Evolutionary conservation across 306 rosid species (phyloP), one percentile per base, ranked within the genome.

Genomic region (Carpinus fangiana): DNA sequence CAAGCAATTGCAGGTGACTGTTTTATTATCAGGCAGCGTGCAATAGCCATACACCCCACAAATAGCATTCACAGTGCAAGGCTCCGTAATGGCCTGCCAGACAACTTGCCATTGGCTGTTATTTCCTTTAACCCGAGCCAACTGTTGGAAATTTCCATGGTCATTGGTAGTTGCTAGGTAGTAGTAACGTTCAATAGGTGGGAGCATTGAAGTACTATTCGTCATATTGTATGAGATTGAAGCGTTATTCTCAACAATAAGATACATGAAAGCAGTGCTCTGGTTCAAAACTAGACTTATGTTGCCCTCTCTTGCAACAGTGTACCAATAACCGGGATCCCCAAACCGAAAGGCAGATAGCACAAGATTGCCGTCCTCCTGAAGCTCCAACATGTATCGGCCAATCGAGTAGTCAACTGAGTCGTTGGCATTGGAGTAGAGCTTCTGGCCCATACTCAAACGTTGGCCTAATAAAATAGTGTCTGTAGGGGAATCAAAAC

Each of bases 1-100:
- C 64, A 86, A 81, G 34, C 86, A 86, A 10, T n/a, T 14, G 43
- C 87, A 86, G 20, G 4, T 73, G 50, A 62, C 48, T 3, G 12
- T 51, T 8, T 43, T 14, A 26, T 74, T 60, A 52, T 80, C 85
- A 75, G 53, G n/a, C 53, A 82, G 34, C 41, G 73, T 76, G 80
- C 87, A 86, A 81, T 81, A 78, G 0, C 90, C 84, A 78, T 74
- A 78, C 12, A 73, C 82, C 69, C 87, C 87, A 76, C 90, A 86
- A 72, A 86, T 77, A 26, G 36, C 77, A 60, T 17, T 73, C 80
- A 83, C 87, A 1, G 28, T 20, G 74, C 87, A 83, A 4, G 90
- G 90, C 20, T 70, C n/a, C 52, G 51, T 34, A 60, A 81, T 11
- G 5, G 79, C 74, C 21, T 66, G 4, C 87, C 87, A 86, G 11